Percentiles rank a stretch among this genome's conserved stretches.
Conservation (phyloP, 2,329 filamentous ascomycete species). For the Fusarium chlamydosporum region DNA sequence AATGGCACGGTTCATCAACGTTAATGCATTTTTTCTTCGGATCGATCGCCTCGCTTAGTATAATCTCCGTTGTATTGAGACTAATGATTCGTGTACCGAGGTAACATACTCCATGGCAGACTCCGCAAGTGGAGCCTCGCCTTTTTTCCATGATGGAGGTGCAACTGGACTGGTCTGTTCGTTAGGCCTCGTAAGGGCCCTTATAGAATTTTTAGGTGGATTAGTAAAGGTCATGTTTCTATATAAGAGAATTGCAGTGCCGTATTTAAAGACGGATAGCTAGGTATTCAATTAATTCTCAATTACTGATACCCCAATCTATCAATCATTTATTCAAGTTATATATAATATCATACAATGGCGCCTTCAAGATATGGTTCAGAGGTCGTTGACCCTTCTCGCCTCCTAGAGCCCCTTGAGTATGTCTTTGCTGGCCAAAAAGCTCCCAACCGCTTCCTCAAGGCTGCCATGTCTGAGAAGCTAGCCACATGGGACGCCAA, state of each 20-base stretch:
- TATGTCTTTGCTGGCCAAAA: constrained; percentile 33
- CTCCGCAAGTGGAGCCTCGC: constrained; percentile 7
- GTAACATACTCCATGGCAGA: constrained; percentile 2
- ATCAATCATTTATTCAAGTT: fast-evolving
- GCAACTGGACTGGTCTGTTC: constrained; percentile 11
- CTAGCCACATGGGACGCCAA: constrained; percentile 36
- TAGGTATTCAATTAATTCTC: not conserved
- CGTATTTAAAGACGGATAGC: not conserved
- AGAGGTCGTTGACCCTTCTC: constrained; percentile 31
- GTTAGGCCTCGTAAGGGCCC: not conserved
- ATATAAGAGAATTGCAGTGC: constrained; percentile 10
- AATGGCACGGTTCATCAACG: constrained; percentile 5
- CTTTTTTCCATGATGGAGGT: not conserved
- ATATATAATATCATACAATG: constrained; percentile 18
- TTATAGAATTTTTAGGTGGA: not conserved
- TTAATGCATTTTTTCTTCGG: constrained; percentile 7
- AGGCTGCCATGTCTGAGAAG: constrained; percentile 40
- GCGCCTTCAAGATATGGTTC: constrained; percentile 25
- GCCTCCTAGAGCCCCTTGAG: constrained; percentile 30
- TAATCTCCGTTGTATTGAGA: not conserved
- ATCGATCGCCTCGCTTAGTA: constrained; percentile 16
- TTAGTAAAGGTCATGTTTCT: not conserved
- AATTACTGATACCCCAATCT: not conserved
- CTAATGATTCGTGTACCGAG: constrained; percentile 26
- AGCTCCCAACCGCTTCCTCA: constrained; percentile 36